Conservation (phyloP, 176 grass and related monocot genomes). For the Otatea glauca region DNA sequence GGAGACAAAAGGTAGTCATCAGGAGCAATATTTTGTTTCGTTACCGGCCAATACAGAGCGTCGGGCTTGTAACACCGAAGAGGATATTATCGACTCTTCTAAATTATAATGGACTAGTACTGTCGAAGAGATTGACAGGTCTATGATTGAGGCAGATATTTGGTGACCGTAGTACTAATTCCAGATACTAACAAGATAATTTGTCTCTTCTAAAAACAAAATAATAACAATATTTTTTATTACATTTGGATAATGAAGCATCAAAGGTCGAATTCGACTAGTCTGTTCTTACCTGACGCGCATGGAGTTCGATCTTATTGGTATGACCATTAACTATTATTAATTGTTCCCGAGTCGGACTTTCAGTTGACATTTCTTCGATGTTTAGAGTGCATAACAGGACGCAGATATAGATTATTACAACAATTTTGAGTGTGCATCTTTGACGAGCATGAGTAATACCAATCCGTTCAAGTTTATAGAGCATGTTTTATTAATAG, state of each 20-base stretch:
- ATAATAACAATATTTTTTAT: background rate
- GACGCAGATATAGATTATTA: background rate
- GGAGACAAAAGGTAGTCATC: constrained; percentile 41
- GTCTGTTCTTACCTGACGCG: background rate
- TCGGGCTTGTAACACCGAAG: constrained; percentile 15
- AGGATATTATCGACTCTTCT: constrained; percentile 27
- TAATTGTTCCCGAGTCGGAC: background rate
- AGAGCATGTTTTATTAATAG: too few species aligned
- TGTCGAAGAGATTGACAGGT: background rate
- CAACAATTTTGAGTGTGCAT: background rate
- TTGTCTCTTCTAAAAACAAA: background rate
- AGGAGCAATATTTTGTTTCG: background rate
- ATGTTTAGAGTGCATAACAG: background rate
- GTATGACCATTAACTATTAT: background rate
- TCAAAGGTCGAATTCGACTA: background rate
- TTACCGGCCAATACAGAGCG: constrained; percentile 13
- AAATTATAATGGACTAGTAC: constrained; percentile 14
- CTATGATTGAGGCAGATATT: constrained; percentile 15
- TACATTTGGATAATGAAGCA: background rate
- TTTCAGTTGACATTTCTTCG: background rate
- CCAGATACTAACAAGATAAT: background rate
- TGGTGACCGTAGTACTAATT: background rate
- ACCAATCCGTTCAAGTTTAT: too few species aligned
- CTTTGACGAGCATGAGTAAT: background rate
- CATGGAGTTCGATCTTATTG: background rate